Percentiles rank a stretch among this genome's conserved stretches.
phyloP scores from a whole-genome alignment of 495 filamentous ascomycete genomes.

The Penicillium bialowiezense region DNA sequence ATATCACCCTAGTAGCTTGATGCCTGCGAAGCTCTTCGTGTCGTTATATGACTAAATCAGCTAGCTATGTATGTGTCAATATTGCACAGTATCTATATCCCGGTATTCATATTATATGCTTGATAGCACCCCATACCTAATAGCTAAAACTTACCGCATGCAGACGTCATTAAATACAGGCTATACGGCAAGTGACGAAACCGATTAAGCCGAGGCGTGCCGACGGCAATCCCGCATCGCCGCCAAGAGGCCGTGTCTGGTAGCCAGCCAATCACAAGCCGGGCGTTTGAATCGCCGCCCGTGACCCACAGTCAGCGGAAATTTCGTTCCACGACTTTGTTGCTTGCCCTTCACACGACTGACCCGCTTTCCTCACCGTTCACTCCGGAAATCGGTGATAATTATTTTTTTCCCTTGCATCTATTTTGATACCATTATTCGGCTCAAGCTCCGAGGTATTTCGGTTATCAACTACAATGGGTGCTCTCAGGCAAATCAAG shows the following conservation, averaged over 20 bases:
- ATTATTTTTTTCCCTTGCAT: conserved; percentile 25
- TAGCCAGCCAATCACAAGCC: conserved; percentile 31
- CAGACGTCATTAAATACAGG: conserved; percentile 45
- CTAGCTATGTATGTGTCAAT: not conserved
- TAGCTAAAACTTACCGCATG: conserved; percentile 25
- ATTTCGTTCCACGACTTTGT: conserved; percentile 20
- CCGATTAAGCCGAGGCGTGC: conserved; percentile 51
- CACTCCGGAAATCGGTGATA: conserved; percentile 46
- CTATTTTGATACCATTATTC: conserved; percentile 9
- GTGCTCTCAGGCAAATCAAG: conserved; percentile 53
- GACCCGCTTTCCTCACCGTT: conserved; percentile 34
- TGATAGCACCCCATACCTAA: not conserved
- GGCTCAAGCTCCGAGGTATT: conserved; percentile 18
- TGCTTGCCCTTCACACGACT: conserved; percentile 4
- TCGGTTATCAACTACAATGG: conserved; percentile 43
- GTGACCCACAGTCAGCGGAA: conserved; percentile 32
- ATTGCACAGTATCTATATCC: not conserved
- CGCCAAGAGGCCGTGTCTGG: conserved; percentile 37
- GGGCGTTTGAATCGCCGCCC: conserved; percentile 27
- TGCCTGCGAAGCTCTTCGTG: too few relatives aligned
- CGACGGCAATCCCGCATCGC: conserved; percentile 54
- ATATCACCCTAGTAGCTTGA: not conserved
- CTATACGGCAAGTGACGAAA: conserved; percentile 29
- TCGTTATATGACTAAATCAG: too few relatives aligned
- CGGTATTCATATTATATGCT: not conserved